A percentile compares a stretch with the other conserved stretches of the same genome.
Evolutionary conservation across 306 rosid species (phyloP).

Genomic region (Dalbergia cochinchinensis): DNA sequence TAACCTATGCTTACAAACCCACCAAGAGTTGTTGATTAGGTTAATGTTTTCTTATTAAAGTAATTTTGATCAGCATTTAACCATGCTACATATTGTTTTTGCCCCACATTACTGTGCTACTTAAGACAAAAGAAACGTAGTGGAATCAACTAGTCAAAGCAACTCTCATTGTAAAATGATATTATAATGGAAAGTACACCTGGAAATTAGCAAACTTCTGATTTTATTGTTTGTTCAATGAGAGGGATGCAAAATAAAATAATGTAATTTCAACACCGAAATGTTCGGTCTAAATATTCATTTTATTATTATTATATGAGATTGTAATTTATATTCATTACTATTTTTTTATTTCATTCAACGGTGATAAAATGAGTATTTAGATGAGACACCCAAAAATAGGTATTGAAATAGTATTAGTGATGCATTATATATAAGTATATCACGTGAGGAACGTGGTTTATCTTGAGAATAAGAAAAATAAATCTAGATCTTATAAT

Average conservation of each 20-base stretch:
- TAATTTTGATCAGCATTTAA: slow-evolving; percentile 2
- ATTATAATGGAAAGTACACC: slow-evolving; percentile 22
- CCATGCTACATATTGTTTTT: slow-evolving; percentile 6
- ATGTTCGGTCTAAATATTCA: too few species aligned
- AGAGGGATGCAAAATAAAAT: neutral
- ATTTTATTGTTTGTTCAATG: neutral
- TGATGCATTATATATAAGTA: too few species aligned
- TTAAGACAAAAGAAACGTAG: slow-evolving; percentile 39
- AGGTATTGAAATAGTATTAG: too few species aligned
- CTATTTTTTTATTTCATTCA: too few species aligned
- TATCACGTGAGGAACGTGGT: too few species aligned
- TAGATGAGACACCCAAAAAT: too few species aligned
- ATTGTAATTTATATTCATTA: too few species aligned
- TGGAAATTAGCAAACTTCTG: slow-evolving; percentile 25
- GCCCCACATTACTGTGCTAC: neutral
- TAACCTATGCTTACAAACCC: slow-evolving; percentile 1
- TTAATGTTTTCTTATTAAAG: slow-evolving; percentile 13
- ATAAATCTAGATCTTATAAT: too few species aligned
- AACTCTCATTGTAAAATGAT: slow-evolving; percentile 19
- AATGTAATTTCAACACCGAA: too few species aligned
- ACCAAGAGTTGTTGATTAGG: neutral
- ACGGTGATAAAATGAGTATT: neutral
- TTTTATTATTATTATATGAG: too few species aligned
- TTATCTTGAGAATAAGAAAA: too few species aligned
- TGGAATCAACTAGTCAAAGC: slow-evolving; percentile 46